Conservation (phyloP, 2,329 filamentous ascomycete genomes). For the Monascus ruber region DNA sequence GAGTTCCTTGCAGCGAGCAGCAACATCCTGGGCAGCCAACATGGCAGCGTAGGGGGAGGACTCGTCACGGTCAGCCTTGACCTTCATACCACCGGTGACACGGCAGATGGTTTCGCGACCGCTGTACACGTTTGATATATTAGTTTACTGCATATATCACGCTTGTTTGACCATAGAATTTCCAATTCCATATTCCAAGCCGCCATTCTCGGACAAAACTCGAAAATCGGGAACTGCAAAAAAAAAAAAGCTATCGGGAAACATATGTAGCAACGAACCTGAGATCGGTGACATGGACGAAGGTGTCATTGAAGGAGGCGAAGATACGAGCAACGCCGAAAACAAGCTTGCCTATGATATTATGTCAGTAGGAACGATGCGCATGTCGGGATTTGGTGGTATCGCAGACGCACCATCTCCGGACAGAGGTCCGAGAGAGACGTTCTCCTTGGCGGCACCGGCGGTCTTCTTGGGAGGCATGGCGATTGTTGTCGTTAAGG, state of each 20-base stretch:
- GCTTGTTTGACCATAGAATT: background rate
- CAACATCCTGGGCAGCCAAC: conserved; percentile 99
- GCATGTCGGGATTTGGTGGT: background rate
- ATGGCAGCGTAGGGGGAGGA: conserved; percentile 99
- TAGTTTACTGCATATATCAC: conserved; percentile 43
- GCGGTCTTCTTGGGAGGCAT: conserved; percentile 87
- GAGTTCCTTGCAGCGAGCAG: conserved; percentile 76
- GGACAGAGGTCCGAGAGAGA: conserved; percentile 93
- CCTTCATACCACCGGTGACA: conserved; percentile 99
- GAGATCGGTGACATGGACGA: conserved; percentile 99
- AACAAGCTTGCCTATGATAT: conserved; percentile 70
- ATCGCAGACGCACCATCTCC: conserved; percentile 62
- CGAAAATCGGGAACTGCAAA: too few species aligned
- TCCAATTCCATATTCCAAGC: conserved; percentile 1
- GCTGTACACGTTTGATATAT: conserved; percentile 60
- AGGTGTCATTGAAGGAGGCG: conserved; percentile 86
- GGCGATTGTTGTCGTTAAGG: conserved; percentile 40
- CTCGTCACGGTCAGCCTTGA: conserved; percentile 99
- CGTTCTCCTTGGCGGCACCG: conserved; percentile 82
- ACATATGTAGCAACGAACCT: conserved; percentile 44
- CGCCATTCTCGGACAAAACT: background rate
- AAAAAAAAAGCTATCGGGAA: conserved; percentile 4
- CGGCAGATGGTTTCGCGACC: conserved; percentile 99
- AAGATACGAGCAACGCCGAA: conserved; percentile 98
- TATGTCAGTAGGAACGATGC: conserved; percentile 2